These are phyloP conservation scores for Stagonosporopsis tanaceti DNA, from an alignment of 2,329 filamentous ascomycete species.

Conservation along the genomic window DNA sequence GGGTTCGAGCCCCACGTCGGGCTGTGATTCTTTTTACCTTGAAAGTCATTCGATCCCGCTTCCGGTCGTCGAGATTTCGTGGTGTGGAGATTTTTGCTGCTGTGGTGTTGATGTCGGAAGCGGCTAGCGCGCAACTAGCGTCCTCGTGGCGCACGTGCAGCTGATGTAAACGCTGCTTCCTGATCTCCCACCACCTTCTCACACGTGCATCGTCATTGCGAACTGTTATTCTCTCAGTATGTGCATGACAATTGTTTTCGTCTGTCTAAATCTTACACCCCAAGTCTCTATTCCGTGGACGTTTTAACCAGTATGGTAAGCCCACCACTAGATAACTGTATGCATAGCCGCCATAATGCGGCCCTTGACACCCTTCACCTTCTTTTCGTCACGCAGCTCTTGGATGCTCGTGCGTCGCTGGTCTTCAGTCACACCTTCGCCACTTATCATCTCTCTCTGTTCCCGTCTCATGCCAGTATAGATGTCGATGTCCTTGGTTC, in stretches of 20 bases:
- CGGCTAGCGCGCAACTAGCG: no score
- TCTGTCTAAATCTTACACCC: no score
- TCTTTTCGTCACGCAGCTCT: conserved; percentile 13
- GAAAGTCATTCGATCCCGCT: background rate
- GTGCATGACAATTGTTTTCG: no score
- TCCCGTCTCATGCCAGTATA: conserved; percentile 39
- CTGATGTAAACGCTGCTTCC: background rate
- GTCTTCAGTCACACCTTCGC: conserved; percentile 10
- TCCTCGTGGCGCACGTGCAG: no score
- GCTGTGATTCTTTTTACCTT: conserved; percentile 1
- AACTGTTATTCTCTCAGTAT: no score
- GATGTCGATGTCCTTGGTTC: conserved; percentile 43
- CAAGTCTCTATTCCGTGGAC: no score
- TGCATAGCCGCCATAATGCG: background rate
- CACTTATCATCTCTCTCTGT: conserved; percentile 16
- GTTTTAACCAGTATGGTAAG: no score
- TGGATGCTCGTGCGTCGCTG: conserved; percentile 17
- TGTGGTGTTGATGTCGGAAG: no score
- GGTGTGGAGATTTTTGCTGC: background rate
- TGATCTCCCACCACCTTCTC: background rate
- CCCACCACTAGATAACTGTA: background rate
- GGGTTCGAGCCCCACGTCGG: conserved; percentile 18
- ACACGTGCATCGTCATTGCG: no score
- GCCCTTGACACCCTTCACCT: conserved; percentile 9
- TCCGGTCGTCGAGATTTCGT: background rate